Conservation (phyloP, 116 monocot species). For the Papilionanthe hybrid region DNA sequence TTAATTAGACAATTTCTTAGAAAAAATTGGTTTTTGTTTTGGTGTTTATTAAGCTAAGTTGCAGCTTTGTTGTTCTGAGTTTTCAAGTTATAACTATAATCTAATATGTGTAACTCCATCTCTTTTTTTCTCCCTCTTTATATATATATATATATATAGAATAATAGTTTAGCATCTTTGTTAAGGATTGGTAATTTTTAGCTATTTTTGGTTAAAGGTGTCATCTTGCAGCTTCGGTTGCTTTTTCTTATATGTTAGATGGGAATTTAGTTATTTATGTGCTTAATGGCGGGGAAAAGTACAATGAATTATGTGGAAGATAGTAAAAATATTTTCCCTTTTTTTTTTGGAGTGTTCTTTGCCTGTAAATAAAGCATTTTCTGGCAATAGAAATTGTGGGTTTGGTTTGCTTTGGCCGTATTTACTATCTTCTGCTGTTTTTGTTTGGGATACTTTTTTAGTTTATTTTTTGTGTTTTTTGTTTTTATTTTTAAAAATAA, state of each 20-base stretch:
- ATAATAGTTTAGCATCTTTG: constrained; percentile 1
- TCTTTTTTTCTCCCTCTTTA: neutral
- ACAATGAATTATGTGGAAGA: too few relatives aligned
- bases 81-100: constrained; percentile 1
- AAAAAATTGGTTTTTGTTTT: constrained; percentile 1
- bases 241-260: neutral
- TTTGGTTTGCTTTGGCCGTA: neutral
- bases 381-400: neutral
- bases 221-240: neutral
- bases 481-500: too few relatives aligned
- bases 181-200: neutral
- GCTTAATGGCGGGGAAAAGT: neutral
- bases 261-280: neutral
- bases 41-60: constrained; percentile 2
- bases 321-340: neutral
- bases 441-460: too few relatives aligned
- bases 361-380: neutral
- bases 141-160: constrained; percentile 5
- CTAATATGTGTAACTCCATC: constrained; percentile 1
- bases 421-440: neutral
- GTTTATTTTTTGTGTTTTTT: too few relatives aligned
- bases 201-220: neutral
- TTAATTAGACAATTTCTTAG: constrained; percentile 7
- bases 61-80: neutral
- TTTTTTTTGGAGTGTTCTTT: neutral